Evolutionary conservation across 2,329 filamentous ascomycete species (phyloP), one percentile per base, ranked within the genome.

Genomic region (Amphichorda felina): DNA sequence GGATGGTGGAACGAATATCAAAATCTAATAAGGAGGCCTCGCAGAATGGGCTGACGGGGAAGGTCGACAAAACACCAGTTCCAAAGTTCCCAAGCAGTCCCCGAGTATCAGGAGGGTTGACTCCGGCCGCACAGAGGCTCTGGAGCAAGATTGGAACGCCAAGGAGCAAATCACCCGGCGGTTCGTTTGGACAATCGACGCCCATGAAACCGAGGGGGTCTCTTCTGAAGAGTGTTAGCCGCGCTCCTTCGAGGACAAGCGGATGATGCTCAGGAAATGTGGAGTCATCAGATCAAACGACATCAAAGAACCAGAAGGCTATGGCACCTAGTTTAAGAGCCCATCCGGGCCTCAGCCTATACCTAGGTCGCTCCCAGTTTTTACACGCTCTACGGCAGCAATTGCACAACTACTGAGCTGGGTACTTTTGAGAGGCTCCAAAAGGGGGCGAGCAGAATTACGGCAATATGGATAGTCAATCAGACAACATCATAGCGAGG

Each of bases 1-100:
- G 79, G 25, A 85, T 95, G 70, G 87, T 95, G 3, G 88, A 94
- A 41, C 75, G 75, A 35, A 83, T 84, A 16, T 75, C 82, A 10
- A 75, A 76, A 47, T 80, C 71, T 3, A 88, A 87, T 53, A 73
- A 79, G 34, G 67, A 69, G 18, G 68, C 72, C 4, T 67, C 70
- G 7, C 70, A 68, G 37, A 61, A 70, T 14, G 76, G 75, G 17
- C 66, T 75, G 42, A 75, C 68, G 4, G 77, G 70, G 11, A 81
- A 68, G 45, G 65, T 61, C 10, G 67, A 72, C 22, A 58, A 60
- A 39, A 76, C 72, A 3, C 77, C 78, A 1, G 70, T 78, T n/a
- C 81, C 83, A 8, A 74, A 70, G 45, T 84, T 83, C 41, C 74
- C 78, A 2, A 82, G 76, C 43, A 79, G 74, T 41, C 75, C 77